Conservation (phyloP, 345 rosid species). For the Salix brachista region DNA sequence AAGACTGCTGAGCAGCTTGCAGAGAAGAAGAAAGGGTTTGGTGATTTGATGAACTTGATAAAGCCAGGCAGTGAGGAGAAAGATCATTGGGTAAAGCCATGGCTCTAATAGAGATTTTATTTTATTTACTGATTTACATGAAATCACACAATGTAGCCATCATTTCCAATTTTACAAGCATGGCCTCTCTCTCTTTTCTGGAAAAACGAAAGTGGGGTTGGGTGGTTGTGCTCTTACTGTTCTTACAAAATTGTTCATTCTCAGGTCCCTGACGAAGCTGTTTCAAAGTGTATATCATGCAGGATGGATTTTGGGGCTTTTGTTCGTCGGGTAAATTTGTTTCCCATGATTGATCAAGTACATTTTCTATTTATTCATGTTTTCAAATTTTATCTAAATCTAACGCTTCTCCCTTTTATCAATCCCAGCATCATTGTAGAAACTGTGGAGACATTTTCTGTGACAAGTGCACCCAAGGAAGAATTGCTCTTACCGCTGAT, state of each 20-base stretch:
- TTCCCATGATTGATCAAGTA: background rate
- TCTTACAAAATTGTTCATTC: background rate
- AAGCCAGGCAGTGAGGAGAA: slow-evolving; percentile 95
- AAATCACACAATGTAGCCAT: background rate
- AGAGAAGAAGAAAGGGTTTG: slow-evolving; percentile 75
- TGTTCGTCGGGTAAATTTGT: slow-evolving; percentile 56
- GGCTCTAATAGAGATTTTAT: background rate
- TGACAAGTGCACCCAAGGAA: slow-evolving; percentile 93
- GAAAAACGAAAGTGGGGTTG: background rate
- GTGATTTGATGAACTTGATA: slow-evolving; percentile 83
- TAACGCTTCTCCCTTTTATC: background rate
- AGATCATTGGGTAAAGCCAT: slow-evolving; percentile 72
- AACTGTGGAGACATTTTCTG: slow-evolving; percentile 98
- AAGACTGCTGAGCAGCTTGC: slow-evolving; percentile 56
- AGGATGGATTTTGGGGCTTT: slow-evolving; percentile 89
- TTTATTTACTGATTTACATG: background rate
- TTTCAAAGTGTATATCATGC: slow-evolving; percentile 76
- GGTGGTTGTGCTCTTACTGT: background rate
- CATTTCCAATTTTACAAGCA: background rate
- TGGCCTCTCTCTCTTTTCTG: background rate
- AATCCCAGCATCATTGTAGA: slow-evolving; percentile 91
- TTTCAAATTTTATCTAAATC: background rate
- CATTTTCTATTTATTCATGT: background rate
- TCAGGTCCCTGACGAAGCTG: slow-evolving; percentile 96
- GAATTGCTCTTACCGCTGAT: slow-evolving; percentile 92